Evolutionary conservation across 441 rosid genomes (phyloP).

Genomic region (Eugenia klotzschiana): DNA sequence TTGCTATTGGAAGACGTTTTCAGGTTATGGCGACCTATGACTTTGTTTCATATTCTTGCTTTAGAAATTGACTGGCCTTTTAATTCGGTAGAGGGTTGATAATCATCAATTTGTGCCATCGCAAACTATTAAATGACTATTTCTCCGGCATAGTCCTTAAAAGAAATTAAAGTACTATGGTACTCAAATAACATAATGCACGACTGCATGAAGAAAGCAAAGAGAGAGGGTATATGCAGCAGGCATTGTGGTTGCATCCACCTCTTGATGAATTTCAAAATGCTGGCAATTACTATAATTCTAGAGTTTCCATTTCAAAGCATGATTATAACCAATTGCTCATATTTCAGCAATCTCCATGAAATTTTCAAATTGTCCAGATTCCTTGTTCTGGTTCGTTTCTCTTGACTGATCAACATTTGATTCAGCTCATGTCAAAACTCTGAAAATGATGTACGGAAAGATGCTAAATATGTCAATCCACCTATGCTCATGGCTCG

Average conservation of each 20-base stretch:
- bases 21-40: slow-evolving; percentile 19
- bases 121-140: neutral
- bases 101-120: neutral
- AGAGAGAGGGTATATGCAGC: neutral
- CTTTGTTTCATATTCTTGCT: neutral
- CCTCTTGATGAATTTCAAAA: neutral
- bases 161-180: neutral
- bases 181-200: neutral
- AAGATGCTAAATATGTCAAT: neutral
- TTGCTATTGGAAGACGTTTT: slow-evolving; percentile 38
- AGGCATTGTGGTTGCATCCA: neutral
- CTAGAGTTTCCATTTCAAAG: neutral
- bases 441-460: neutral
- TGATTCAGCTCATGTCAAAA: neutral
- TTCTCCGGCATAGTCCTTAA: neutral
- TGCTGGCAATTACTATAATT: neutral
- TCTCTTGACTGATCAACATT: neutral
- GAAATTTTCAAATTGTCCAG: neutral
- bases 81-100: neutral
- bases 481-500: neutral
- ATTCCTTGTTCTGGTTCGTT: neutral
- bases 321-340: neutral
- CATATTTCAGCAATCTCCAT: neutral
- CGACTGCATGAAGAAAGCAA: neutral
- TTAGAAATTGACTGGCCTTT: neutral